Base-by-base conservation (phyloP, 345 rosid genomes). In the Erysimum cheiranthoides region DNA sequence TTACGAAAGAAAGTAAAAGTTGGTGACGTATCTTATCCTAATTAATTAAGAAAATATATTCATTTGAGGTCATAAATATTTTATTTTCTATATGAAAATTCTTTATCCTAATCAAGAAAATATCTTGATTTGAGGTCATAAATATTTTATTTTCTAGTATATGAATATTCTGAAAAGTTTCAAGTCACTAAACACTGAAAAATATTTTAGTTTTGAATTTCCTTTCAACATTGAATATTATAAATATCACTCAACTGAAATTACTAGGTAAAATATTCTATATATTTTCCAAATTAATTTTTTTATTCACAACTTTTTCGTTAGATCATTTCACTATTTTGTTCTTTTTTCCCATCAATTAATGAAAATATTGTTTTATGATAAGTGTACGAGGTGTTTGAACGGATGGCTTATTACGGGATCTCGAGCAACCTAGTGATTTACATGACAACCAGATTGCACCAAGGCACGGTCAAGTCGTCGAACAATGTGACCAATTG, bases 401-500 rank as follows among this genome's bases (percentile, higher is more conserved):
- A 95, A 68, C 58, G 98, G 0, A 88, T 95, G 98, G 97, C 99
- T 3, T 95, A 89, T 36, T 87, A 88, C 27, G 98, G 97, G 3
- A 89, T 92, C 82, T 89, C 97, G 6, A 83, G 89, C 52, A 95
- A 92, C 61, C 62, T 95, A 21, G 88, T 95, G 8, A 50, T 93
- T 1, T 95, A 90, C 61, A 61, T 95, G 87, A 88, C 99, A 0
- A 86, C 73, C 38, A 89, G 81, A 82, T 87, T 95, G 62, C 94
- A 85, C 32, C 87, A 95, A 71, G 97, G 97, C 10, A 92, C 96
- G 0, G 99, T 95, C 50, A 75, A 72, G 72, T 95, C 99, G 3
- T 73, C 96, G 40, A 92, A 95, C 30, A 92, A 92, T 43, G 99
- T 95, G 35, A 95, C 99, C 75, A 90, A 92, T 66, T 95, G 97